Conservation (phyloP, 768 basidiomycete species). For the Lactarius deliciosus region DNA sequence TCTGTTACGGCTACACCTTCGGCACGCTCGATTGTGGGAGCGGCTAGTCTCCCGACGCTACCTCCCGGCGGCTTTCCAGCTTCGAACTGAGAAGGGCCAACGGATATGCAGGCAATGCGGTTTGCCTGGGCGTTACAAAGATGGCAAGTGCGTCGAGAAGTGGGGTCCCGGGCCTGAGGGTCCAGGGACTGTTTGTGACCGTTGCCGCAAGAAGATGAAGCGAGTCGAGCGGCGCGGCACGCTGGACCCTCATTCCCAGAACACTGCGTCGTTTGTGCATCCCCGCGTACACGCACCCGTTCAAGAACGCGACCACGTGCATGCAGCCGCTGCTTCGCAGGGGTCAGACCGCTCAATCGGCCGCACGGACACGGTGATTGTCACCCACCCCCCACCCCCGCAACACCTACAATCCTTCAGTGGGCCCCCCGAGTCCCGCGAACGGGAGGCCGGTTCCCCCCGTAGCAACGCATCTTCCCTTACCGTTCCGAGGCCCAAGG, state of each 20-base stretch:
- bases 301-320: slow-evolving; percentile 20
- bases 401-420: slow-evolving; percentile 18
- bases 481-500: slow-evolving; percentile 24
- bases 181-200: slow-evolving; percentile 77
- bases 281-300: slow-evolving; percentile 17
- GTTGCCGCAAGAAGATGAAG: slow-evolving; percentile 83
- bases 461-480: slow-evolving; percentile 42
- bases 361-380: slow-evolving; percentile 27
- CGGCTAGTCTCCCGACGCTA: slow-evolving; percentile 30
- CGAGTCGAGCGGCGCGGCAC: slow-evolving; percentile 71
- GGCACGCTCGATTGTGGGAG: slow-evolving; percentile 22
- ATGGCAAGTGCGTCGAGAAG: slow-evolving; percentile 79
- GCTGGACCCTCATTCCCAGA: slow-evolving; percentile 42
- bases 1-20: slow-evolving; percentile 20
- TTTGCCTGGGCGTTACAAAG: slow-evolving; percentile 68
- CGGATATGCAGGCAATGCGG: slow-evolving; percentile 73
- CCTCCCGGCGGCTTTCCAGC: slow-evolving; percentile 38
- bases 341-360: slow-evolving; percentile 23
- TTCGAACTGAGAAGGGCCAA: slow-evolving; percentile 49
- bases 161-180: slow-evolving; percentile 82
- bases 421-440: slow-evolving; percentile 16
- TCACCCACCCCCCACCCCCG: slow-evolving; percentile 6
- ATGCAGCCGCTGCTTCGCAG: slow-evolving; percentile 9
- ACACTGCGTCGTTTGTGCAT: slow-evolving; percentile 17
- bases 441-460: slow-evolving; percentile 29